Conservation (phyloP, 805 yeast species). For the Candida anglica region DNA sequence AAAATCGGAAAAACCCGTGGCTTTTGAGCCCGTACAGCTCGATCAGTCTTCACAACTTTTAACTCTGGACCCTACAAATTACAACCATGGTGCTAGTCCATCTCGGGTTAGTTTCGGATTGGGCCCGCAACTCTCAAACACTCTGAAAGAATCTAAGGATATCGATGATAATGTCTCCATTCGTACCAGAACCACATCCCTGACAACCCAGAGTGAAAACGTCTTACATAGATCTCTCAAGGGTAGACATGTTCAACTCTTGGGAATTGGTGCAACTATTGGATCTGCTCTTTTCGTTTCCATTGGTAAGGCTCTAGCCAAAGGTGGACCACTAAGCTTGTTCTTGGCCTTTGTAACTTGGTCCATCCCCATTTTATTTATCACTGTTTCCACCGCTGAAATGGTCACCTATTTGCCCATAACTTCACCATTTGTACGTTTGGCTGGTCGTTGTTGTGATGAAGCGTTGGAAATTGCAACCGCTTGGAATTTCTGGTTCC, state of each 20-base stretch:
- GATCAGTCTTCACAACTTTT: no score
- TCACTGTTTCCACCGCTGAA: slow-evolving; percentile 73
- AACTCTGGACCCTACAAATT: no score
- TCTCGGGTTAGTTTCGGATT: no score
- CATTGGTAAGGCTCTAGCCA: slow-evolving; percentile 58
- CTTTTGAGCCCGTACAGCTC: no score
- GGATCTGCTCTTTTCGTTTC: slow-evolving; percentile 79
- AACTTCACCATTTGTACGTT: slow-evolving; percentile 69
- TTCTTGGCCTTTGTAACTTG: slow-evolving; percentile 63
- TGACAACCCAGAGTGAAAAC: slow-evolving; percentile 8
- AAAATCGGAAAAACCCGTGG: neutral
- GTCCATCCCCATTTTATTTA: slow-evolving; percentile 64
- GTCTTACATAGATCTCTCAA: slow-evolving; percentile 42
- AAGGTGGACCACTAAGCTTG: slow-evolving; percentile 69
- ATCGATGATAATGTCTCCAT: slow-evolving; percentile 10
- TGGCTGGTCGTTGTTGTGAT: slow-evolving; percentile 74
- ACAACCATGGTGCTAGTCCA: no score
- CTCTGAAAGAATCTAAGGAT: no score
- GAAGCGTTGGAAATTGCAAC: slow-evolving; percentile 70
- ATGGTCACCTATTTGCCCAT: slow-evolving; percentile 75
- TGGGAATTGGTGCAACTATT: slow-evolving; percentile 78
- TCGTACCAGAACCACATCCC: slow-evolving; percentile 10
- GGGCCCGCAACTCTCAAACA: no score
- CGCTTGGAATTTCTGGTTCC: slow-evolving; percentile 77
- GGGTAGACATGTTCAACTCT: slow-evolving; percentile 72